Evolutionary conservation across 495 filamentous ascomycete genomes (phyloP).

Genomic region (Pseudotulostoma volvatum): DNA sequence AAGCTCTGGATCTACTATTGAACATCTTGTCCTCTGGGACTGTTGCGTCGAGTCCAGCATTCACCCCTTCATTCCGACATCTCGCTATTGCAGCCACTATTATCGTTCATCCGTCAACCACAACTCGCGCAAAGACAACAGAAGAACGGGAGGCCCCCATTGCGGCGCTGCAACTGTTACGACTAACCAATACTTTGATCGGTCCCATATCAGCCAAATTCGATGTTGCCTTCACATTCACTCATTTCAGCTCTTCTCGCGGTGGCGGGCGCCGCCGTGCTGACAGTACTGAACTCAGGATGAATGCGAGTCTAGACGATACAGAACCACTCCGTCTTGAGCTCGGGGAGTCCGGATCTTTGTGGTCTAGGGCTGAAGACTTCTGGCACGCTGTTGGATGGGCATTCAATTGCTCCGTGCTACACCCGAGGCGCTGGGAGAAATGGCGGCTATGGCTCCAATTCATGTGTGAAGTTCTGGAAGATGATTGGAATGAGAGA

Average conservation of each 20-base stretch:
- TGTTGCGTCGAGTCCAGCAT: slow-evolving; percentile 24
- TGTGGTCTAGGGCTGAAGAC: slow-evolving; percentile 61
- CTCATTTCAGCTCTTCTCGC: slow-evolving; percentile 19
- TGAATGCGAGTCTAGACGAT: slow-evolving; percentile 13
- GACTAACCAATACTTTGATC: slow-evolving; percentile 33
- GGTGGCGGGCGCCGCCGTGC: slow-evolving; percentile 16
- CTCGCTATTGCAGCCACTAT: slow-evolving; percentile 52
- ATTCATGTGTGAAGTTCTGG: slow-evolving; percentile 60
- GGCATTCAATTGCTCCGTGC: slow-evolving; percentile 80
- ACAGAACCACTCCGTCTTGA: slow-evolving; percentile 31
- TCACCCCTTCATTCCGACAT: slow-evolving; percentile 37
- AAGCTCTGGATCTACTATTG: slow-evolving; percentile 51
- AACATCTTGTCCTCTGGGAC: slow-evolving; percentile 44
- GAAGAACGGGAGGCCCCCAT: slow-evolving; percentile 38
- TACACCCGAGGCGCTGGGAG: slow-evolving; percentile 55
- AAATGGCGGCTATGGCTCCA: slow-evolving; percentile 72
- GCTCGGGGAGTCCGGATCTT: slow-evolving; percentile 43
- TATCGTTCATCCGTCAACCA: slow-evolving; percentile 54
- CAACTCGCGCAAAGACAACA: slow-evolving; percentile 37
- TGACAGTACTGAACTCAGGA: slow-evolving; percentile 7
- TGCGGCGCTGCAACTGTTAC: slow-evolving; percentile 40
- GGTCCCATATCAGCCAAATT: slow-evolving; percentile 35
- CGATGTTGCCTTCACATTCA: slow-evolving; percentile 37
- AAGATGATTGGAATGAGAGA: slow-evolving; percentile 57
- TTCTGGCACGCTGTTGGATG: slow-evolving; percentile 87